A percentile compares a stretch with the other conserved stretches of the same genome.
phyloP scores from a whole-genome alignment of 2,329 filamentous ascomycete genomes.

The Leptoxyphium fumago region DNA sequence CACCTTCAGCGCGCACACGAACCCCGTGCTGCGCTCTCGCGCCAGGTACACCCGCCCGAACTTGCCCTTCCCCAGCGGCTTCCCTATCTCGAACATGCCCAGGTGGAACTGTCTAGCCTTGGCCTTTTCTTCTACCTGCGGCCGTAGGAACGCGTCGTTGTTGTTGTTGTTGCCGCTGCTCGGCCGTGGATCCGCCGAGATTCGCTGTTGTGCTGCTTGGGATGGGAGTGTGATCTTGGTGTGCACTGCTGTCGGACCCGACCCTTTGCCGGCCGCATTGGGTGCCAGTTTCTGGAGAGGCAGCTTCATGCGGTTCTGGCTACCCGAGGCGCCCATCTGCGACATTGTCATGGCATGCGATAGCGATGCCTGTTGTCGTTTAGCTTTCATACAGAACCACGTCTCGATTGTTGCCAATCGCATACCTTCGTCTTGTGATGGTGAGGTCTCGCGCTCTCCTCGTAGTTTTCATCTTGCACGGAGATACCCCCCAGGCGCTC shows the following conservation, averaged over 20 bases:
- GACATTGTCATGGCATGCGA: slow-evolving; percentile 33
- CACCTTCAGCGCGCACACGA: slow-evolving; percentile 77
- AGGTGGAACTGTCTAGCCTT: slow-evolving; percentile 55
- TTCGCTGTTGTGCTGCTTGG: slow-evolving; percentile 43
- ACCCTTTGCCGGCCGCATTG: slow-evolving; percentile 39
- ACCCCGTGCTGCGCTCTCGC: slow-evolving; percentile 61
- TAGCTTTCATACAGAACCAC: slow-evolving; percentile 5
- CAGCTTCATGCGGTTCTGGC: slow-evolving; percentile 52
- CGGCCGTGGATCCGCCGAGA: slow-evolving; percentile 20
- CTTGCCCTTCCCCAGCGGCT: slow-evolving; percentile 74
- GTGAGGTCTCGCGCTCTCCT: slow-evolving; percentile 36
- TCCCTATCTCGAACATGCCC: slow-evolving; percentile 87
- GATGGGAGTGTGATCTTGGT: slow-evolving; percentile 54
- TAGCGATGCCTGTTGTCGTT: slow-evolving; percentile 26
- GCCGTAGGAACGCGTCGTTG: slow-evolving; percentile 20
- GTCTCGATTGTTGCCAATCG: background rate
- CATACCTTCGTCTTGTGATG: slow-evolving; percentile 67
- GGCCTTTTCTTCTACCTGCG: slow-evolving; percentile 11
- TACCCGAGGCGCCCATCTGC: slow-evolving; percentile 27
- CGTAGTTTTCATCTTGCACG: slow-evolving; percentile 73
- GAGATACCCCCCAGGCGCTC: slow-evolving; percentile 79
- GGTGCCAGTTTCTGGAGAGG: slow-evolving; percentile 73
- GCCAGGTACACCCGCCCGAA: slow-evolving; percentile 78
- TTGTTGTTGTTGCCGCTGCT: slow-evolving; percentile 25
- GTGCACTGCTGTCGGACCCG: slow-evolving; percentile 26